These are phyloP conservation scores for Aspergillus arachidicola DNA, from an alignment of 2,329 filamentous ascomycete genomes.

Conservation along the genomic window DNA sequence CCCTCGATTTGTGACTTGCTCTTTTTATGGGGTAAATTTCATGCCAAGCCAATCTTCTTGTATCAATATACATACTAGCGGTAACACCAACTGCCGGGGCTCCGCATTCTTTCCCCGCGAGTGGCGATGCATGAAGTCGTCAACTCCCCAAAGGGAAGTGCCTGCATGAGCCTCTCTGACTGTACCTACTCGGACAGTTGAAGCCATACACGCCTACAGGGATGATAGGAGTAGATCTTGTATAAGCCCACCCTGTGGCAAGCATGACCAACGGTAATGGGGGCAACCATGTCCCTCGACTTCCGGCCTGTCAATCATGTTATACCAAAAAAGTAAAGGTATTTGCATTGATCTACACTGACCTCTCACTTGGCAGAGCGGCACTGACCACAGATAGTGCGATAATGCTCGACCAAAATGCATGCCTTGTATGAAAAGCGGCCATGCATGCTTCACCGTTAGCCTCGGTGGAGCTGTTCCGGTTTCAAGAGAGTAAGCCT, in stretches of 20 bases:
- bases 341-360: not conserved
- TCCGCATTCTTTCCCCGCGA: not conserved
- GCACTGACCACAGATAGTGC: constrained; percentile 19
- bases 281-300: not conserved
- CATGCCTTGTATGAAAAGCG: constrained; percentile 26
- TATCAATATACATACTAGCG: not conserved
- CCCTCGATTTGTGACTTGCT: not conserved
- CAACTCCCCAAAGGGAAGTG: not conserved
- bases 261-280: not conserved
- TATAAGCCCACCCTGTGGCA: not conserved
- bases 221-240: not conserved
- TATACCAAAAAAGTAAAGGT: not conserved
- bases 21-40: not conserved
- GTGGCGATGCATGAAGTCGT: not conserved
- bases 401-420: constrained; percentile 36
- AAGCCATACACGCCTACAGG: not conserved
- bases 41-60: too few relatives aligned
- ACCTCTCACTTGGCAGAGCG: not conserved
- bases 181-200: not conserved
- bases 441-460: constrained; percentile 31
- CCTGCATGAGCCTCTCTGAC: not conserved
- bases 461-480: constrained; percentile 14
- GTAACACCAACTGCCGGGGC: not conserved
- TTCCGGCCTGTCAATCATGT: not conserved
- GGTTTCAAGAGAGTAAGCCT: not conserved